phyloP scores from a whole-genome alignment of 257 asterid genomes.

The Solanum tarapatanum region DNA sequence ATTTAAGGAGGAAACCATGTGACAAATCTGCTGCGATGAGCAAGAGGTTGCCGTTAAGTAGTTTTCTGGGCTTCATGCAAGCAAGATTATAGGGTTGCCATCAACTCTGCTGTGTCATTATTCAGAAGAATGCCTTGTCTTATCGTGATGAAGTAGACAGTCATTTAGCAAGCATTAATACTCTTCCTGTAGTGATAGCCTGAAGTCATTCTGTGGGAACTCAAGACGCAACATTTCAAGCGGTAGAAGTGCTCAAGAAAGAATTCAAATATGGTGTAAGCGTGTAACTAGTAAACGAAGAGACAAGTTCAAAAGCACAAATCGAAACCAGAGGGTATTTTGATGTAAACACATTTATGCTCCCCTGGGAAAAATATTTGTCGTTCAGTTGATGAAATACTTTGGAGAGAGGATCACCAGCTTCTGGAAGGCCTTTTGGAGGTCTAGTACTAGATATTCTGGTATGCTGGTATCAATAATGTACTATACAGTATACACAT shows the following conservation, averaged over 20 bases:
- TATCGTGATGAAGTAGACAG: neutral
- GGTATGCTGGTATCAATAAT: neutral
- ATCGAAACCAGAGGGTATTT: neutral
- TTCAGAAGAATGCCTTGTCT: neutral
- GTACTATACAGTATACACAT: neutral
- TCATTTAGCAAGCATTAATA: neutral
- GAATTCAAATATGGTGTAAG: neutral
- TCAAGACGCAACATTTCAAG: neutral
- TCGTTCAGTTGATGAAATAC: neutral
- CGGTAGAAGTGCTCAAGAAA: neutral
- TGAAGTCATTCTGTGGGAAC: neutral
- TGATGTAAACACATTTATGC: neutral
- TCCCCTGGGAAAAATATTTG: neutral
- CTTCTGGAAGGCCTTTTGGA: neutral
- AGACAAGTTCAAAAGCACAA: neutral
- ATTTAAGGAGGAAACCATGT: conserved; percentile 13
- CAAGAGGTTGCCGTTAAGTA: neutral
- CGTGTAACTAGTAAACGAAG: neutral
- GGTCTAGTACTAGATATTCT: neutral
- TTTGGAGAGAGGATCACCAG: neutral
- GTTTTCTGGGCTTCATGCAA: neutral
- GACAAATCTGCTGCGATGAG: neutral
- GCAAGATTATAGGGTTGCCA: neutral
- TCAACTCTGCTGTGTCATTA: neutral
- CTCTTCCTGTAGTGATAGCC: neutral